Base-by-base conservation (phyloP, 2,329 filamentous ascomycete species). In the Pseudocercospora fuligena region DNA sequence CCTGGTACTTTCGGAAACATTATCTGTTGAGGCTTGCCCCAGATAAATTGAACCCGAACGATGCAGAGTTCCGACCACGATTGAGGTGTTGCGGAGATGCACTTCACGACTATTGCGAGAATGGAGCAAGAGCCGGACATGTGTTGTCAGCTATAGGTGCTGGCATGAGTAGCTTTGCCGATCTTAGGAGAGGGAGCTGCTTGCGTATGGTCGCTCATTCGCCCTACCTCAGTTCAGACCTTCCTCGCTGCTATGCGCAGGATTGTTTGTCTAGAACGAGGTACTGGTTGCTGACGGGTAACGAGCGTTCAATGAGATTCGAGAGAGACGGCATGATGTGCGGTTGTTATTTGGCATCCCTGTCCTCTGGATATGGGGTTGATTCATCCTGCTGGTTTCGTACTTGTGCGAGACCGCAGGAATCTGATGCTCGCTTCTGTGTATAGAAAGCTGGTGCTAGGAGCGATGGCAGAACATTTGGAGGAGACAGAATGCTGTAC, bases 151-250 rank as follows among this genome's bases (percentile, higher is more conserved):
- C 68, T 71, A 57, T 54, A 64, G 68, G 68, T 56, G 71, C 71
- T 73, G 73, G 70, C 74, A 77, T 71, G 72, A 75, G 75, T 73
- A 65, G 74, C 66, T 70, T 69, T 71, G 70, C 71, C 67, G 68
- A 75, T 76, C 73, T 72, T 75, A 68, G 73, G 72, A 73, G 73
- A 74, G 71, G 70, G 69, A 70, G 68, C 70, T 69, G 60, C 74
- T 76, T 68, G 76, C 74, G 76, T 64, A 77, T 77, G 75, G 70
- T 70, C 74, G 73, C 72, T 76, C 74, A 71, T 69, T 75, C 73
- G 73, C 73, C 72, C 62, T 53, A 60, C 67, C 70, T 67, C 61
- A 60, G 66, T 70, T 73, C 67, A 64, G 68, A 70, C 65, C 69
- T 73, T 72, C 66, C 68, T 66, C 68, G 70, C 70, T 68, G 66